These are phyloP conservation scores for Trichoderma gracile DNA, from an alignment of 2,329 filamentous ascomycete species.

Conservation along the genomic window DNA sequence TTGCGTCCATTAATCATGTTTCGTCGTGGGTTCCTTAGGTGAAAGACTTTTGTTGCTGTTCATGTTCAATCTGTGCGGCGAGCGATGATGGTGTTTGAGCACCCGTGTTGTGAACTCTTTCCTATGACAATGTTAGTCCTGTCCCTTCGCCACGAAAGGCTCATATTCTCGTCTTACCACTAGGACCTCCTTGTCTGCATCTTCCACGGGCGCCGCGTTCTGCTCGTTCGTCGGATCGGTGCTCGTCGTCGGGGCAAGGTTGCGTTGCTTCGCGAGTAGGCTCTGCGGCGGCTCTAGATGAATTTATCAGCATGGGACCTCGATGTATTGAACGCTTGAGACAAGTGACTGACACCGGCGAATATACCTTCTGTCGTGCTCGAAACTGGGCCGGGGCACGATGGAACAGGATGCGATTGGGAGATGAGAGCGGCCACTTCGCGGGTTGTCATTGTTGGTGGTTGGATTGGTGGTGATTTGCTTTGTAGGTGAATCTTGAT, in stretches of 20 bases:
- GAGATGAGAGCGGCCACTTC: background rate
- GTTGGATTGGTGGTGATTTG: no score
- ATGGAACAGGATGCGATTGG: conserved; percentile 1
- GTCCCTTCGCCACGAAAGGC: background rate
- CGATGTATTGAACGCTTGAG: no score
- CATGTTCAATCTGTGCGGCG: conserved; percentile 32
- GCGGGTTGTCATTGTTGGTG: background rate
- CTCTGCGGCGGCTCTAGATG: conserved; percentile 31
- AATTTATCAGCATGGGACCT: background rate
- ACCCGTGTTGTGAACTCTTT: conserved; percentile 32
- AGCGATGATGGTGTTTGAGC: conserved; percentile 34
- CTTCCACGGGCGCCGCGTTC: background rate
- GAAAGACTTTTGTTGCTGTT: conserved; percentile 22
- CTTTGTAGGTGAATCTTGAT: background rate
- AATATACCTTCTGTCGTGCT: conserved; percentile 6
- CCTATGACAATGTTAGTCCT: conserved; percentile 24
- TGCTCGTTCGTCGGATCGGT: conserved; percentile 18
- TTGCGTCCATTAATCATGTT: background rate
- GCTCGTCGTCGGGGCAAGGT: conserved; percentile 29
- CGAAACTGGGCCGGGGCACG: background rate
- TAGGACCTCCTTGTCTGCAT: background rate
- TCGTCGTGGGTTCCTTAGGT: background rate
- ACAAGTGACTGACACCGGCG: background rate
- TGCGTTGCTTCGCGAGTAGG: conserved; percentile 33
- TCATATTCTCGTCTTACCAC: background rate